Evolutionary conservation across 116 monocot genomes (phyloP).

Genomic region (Posidonia oceanica): DNA sequence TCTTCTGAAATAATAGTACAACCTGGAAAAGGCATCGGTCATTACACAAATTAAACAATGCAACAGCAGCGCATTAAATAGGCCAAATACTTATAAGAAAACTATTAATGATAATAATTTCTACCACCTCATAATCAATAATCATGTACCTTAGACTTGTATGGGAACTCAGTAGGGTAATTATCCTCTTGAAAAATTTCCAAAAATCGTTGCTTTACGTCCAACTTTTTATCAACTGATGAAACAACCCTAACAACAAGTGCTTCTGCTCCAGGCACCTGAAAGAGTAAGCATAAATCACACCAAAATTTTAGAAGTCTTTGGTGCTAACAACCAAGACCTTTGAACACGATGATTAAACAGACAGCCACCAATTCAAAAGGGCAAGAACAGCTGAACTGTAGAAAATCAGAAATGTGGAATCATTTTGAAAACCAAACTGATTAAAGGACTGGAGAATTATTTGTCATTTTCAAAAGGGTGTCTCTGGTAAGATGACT

Average conservation of each 20-base stretch:
- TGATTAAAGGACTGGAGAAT: no score
- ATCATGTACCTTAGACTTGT: constrained; percentile 73
- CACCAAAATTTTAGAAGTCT: not conserved
- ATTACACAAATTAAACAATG: not conserved
- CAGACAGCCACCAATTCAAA: not conserved
- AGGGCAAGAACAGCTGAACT: not conserved
- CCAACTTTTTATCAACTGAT: constrained; percentile 90
- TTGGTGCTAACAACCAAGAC: no score
- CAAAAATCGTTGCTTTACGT: constrained; percentile 82
- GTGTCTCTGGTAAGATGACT: no score
- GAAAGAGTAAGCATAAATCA: not conserved
- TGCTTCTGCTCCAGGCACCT: constrained; percentile 84
- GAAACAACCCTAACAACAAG: constrained; percentile 97
- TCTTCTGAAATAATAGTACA: constrained; percentile 87
- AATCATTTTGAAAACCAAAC: not conserved
- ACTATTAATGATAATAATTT: no score
- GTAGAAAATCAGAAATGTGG: not conserved
- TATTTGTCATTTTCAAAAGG: not conserved
- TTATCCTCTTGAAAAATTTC: constrained; percentile 96
- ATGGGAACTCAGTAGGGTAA: constrained; percentile 80
- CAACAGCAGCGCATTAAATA: no score
- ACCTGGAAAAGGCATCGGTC: constrained; percentile 34
- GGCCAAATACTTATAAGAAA: no score
- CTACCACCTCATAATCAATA: no score
- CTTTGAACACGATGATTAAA: not conserved